Evolutionary conservation across 345 rosid genomes (phyloP).

Genomic region (Leavenworthia alabamica): DNA sequence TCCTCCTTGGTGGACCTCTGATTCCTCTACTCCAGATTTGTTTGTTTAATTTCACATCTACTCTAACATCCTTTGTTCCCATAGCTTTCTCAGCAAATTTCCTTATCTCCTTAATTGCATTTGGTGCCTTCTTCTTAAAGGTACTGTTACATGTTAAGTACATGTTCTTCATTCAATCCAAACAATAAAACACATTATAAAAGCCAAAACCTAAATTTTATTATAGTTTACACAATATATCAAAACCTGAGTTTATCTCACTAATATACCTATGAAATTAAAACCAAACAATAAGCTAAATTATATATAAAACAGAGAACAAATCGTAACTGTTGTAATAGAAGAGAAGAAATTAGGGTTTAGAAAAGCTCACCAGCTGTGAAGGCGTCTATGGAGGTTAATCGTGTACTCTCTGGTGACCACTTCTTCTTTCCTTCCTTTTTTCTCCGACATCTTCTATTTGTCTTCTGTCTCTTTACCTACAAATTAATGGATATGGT

Average conservation of each 20-base stretch:
- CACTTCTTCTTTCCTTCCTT: constrained; percentile 58
- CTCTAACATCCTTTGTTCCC: constrained; percentile 62
- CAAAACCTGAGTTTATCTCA: too few relatives aligned
- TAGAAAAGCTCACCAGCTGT: constrained; percentile 43
- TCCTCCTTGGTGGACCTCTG: constrained; percentile 69
- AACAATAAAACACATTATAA: too few relatives aligned
- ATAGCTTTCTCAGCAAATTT: constrained; percentile 76
- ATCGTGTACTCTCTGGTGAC: constrained; percentile 65
- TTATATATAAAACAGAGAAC: neutral
- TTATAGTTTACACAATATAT: too few relatives aligned
- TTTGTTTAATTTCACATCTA: constrained; percentile 81
- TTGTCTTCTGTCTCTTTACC: too few relatives aligned
- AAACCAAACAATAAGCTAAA: too few relatives aligned
- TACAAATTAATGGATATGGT: too few relatives aligned
- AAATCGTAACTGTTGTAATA: neutral
- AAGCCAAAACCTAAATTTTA: too few relatives aligned
- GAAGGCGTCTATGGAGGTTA: constrained; percentile 63
- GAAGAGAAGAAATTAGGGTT: neutral
- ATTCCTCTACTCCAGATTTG: constrained; percentile 78
- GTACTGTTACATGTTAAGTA: constrained; percentile 53
- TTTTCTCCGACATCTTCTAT: constrained; percentile 56
- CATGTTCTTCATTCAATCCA: too few relatives aligned
- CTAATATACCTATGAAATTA: too few relatives aligned
- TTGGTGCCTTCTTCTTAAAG: constrained; percentile 90
- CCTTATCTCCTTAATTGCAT: constrained; percentile 75